Base-by-base conservation (phyloP, 1,139 yeast species). In the Suhomyces choctaworum region DNA sequence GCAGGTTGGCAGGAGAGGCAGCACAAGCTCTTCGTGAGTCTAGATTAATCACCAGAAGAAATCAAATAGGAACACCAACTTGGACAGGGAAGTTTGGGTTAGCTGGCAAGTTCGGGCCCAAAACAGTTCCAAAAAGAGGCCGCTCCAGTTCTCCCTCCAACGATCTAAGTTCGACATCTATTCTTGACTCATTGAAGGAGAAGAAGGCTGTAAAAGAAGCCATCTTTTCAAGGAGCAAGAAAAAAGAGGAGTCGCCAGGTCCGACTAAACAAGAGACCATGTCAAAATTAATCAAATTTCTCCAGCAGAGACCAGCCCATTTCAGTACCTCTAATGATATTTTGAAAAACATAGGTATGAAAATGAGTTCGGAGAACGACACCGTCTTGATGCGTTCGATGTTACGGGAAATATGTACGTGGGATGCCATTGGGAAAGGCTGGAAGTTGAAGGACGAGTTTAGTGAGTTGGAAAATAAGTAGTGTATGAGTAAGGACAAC, bases 41-140 rank as follows among this genome's bases (percentile, higher is more conserved):
- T 0, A 63, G 96, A 32, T 74, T 66, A 38, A 63, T 67, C 19
- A 78, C 96, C 0, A 70, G 87, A 34, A 73, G 70, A 41, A 78
- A 79, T 16, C 76, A 75, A 22, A 69, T 89, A 19, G 96, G 96
- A 4, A 81, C 85, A 0, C 97, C 97, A 0, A 92, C 98, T 0
- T 92, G 97, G 95, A 92, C 98, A 0, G 98, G 98, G 0, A 77
- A 77, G 47, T 88, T 83, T 65, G 98, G 98, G 0, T 59, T 67
- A 15, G 96, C 96, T 0, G 96, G 96, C 2, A 39, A 71, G 58
- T 58, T 61, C 57, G 49, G 70, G 26, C 50, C 52, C 4, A 61
- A 55, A 34, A 46, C 40, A 36, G 40, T 30, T 14, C 39, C 42
- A 3, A 36, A 30, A 4, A 25, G 22, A 14, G 29, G 23, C 12